These are phyloP conservation scores for Bipolaris victoriae DNA, from an alignment of 2,329 filamentous ascomycete species.

Conservation along the genomic window DNA sequence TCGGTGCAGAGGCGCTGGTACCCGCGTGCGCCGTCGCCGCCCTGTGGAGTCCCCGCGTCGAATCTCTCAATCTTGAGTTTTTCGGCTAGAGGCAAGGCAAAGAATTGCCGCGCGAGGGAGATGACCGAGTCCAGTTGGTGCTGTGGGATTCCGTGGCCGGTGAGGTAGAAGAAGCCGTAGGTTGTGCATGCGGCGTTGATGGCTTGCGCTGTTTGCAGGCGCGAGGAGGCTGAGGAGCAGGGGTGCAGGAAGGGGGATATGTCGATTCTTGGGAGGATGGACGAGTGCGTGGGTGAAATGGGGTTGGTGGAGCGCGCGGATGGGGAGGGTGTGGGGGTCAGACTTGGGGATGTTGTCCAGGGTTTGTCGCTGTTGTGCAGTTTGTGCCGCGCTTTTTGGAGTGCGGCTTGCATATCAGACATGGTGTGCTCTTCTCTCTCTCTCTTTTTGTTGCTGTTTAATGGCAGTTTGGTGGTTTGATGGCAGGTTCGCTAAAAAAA, in stretches of 20 bases:
- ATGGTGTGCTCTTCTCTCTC: slow-evolving; percentile 6
- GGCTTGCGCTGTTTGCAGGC: slow-evolving; percentile 36
- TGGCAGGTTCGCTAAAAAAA: no score
- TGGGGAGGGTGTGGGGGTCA: slow-evolving; percentile 31
- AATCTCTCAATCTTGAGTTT: slow-evolving; percentile 47
- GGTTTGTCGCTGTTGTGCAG: slow-evolving; percentile 4
- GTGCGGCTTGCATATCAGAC: slow-evolving; percentile 23
- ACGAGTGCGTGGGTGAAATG: slow-evolving; percentile 21
- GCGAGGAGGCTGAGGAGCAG: slow-evolving; percentile 17
- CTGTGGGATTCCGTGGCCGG: slow-evolving; percentile 49
- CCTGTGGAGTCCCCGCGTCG: slow-evolving; percentile 39
- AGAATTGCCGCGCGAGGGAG: slow-evolving; percentile 44
- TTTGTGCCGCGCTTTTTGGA: slow-evolving; percentile 15
- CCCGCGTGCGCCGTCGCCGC: slow-evolving; percentile 47
- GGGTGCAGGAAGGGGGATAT: slow-evolving; percentile 48
- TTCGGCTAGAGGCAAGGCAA: slow-evolving; percentile 33
- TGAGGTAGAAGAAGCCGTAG: slow-evolving; percentile 55
- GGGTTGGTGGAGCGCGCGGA: slow-evolving; percentile 20
- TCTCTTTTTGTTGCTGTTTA: no score
- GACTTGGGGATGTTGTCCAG: background rate
- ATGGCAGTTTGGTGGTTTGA: no score
- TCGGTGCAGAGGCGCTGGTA: slow-evolving; percentile 50
- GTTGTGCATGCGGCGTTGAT: slow-evolving; percentile 47
- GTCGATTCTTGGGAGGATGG: slow-evolving; percentile 50
- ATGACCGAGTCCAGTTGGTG: slow-evolving; percentile 37